Conservation (phyloP, 2,329 filamentous ascomycete genomes). For the Fusarium gaditjirri region DNA sequence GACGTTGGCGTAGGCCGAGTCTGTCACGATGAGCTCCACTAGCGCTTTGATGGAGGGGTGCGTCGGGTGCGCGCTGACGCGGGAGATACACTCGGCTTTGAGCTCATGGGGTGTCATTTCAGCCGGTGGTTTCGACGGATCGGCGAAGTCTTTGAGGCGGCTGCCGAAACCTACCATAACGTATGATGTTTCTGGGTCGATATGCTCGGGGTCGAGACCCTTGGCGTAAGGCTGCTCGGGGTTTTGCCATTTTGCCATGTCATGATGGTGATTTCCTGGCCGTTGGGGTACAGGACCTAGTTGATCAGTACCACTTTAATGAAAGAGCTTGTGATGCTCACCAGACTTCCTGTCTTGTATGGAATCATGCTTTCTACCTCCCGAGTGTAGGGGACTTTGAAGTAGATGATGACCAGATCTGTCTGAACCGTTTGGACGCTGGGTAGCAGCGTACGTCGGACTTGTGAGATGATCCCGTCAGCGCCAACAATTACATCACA, state of each 20-base stretch:
- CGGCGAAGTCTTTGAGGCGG: neutral
- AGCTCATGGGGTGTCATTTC: neutral
- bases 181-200: neutral
- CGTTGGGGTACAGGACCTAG: neutral
- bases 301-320: neutral
- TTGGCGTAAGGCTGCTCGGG: neutral
- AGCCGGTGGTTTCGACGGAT: neutral
- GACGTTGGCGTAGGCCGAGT: neutral
- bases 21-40: neutral
- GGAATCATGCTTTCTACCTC: constrained; percentile 2
- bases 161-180: neutral
- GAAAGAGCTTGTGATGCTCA: neutral
- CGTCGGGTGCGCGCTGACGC: neutral
- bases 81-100: neutral
- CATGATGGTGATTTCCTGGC: constrained; percentile 1
- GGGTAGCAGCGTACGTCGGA: neutral
- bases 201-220: neutral
- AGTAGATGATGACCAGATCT: neutral
- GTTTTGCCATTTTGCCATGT: constrained; percentile 2
- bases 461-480: neutral
- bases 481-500: neutral
- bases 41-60: neutral
- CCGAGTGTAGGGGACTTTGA: neutral
- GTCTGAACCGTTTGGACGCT: neutral
- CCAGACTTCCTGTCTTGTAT: neutral